Evolutionary conservation across 768 basidiomycete species (phyloP).

Genomic region (Psilocybe tampanensis): DNA sequence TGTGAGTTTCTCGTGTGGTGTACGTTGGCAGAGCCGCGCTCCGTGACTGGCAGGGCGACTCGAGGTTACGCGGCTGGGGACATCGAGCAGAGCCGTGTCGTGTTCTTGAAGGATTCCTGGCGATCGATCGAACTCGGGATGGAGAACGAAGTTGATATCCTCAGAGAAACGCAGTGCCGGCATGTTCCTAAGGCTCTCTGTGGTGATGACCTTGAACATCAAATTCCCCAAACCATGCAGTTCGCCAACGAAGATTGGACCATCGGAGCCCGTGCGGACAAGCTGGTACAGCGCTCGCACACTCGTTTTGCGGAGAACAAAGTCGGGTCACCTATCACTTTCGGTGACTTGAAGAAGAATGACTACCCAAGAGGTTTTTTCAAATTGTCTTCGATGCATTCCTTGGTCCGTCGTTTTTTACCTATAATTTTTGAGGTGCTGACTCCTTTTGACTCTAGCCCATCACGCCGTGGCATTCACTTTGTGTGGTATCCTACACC

Average conservation of each 20-base stretch:
- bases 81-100: conserved; percentile 2
- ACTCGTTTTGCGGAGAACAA: conserved; percentile 23
- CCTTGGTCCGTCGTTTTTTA: background rate
- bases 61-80: conserved; percentile 24
- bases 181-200: conserved; percentile 27
- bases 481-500: background rate
- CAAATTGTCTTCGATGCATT: background rate
- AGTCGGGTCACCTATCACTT: conserved; percentile 13
- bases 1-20: conserved; percentile 20
- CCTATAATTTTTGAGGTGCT: background rate
- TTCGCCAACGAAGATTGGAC: conserved; percentile 12
- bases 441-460: background rate
- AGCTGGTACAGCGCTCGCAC: conserved; percentile 16
- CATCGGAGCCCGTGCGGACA: background rate
- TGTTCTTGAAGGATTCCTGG: conserved; percentile 36
- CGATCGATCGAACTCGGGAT: conserved; percentile 7
- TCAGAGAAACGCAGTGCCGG: conserved; percentile 18
- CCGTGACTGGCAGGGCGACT: conserved; percentile 25
- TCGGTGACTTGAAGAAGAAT: background rate
- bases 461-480: background rate
- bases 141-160: conserved; percentile 22
- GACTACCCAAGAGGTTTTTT: background rate
- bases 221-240: conserved; percentile 16
- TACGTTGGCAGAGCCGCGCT: conserved; percentile 11
- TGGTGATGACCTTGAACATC: conserved; percentile 29